Conservation (phyloP, 2,329 filamentous ascomycete genomes). For the Fusarium pseudonygamai region DNA sequence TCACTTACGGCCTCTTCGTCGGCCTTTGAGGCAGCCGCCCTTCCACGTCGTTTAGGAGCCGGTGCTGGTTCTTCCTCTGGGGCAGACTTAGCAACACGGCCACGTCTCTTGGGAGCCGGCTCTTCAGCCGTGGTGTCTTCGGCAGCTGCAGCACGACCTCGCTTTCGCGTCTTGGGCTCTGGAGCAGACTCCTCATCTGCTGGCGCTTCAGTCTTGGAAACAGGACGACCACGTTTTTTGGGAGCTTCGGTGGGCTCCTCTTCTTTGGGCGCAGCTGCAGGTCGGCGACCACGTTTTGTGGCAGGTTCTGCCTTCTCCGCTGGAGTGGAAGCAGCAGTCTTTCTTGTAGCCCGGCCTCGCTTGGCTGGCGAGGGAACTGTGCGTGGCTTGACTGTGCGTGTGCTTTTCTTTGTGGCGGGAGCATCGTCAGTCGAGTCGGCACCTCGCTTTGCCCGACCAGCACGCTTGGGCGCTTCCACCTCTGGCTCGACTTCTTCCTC, state of each 20-base stretch:
- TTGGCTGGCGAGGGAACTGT: conserved; percentile 34
- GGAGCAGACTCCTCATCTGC: not conserved
- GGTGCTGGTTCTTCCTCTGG: conserved; percentile 1
- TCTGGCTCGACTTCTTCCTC: conserved; percentile 7
- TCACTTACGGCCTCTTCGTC: conserved; percentile 2
- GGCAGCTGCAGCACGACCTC: conserved; percentile 21
- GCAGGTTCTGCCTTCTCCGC: not conserved
- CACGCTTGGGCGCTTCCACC: not conserved
- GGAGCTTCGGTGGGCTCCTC: not conserved
- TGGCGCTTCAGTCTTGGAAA: conserved; percentile 8
- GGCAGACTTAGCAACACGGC: conserved; percentile 13
- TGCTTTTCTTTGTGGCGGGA: conserved; percentile 9
- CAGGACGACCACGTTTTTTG: conserved; percentile 38
- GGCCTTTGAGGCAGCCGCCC: conserved; percentile 8
- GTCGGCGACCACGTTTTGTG: conserved; percentile 17
- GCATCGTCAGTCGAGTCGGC: not conserved
- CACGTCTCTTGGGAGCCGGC: conserved; percentile 22
- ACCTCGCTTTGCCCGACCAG: not conserved
- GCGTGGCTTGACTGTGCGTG: conserved; percentile 17
- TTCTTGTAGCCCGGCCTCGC: conserved; percentile 31
- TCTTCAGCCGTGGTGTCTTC: not conserved
- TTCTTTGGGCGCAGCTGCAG: conserved; percentile 13
- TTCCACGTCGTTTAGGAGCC: conserved; percentile 13
- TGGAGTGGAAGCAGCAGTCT: conserved; percentile 2
- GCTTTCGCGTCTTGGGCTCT: conserved; percentile 28